Evolutionary conservation across 2,329 filamentous ascomycete species (phyloP), one percentile per base, ranked within the genome.

Genomic region (Fusarium beomiforme): DNA sequence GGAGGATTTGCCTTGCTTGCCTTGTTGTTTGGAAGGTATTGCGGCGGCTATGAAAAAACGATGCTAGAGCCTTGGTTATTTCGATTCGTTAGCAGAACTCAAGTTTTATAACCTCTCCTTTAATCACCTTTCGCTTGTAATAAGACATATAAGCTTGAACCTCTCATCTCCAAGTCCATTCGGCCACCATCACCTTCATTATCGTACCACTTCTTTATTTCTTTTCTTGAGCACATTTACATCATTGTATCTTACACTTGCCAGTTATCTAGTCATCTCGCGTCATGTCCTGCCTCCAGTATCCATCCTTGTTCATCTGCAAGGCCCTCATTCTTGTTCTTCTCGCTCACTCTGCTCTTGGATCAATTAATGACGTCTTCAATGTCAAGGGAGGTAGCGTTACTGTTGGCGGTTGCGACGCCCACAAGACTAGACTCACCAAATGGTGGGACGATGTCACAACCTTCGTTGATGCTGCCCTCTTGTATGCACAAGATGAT

Each of bases 61-160:
- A 2, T 43, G 1, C 16, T 43, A 12, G 16, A 17, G 3, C 24
- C 10, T 11, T 1, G 19, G 9, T 7, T 24, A 8, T 19, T 17
- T 21, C 8, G 1, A 10, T 4, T n/a, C 19, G n/a, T 31, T 4
- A 46, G 24, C 19, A 12, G 24, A 29, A 21, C 1, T 21, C 0
- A 4, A n/a, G 8, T 47, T 6, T 29, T 13, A 5, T 0, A 1
- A 2, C 3, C 3, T 0, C 5, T 0, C 6, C n/a, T 0, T 29
- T 3, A 5, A 29, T 8, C 3, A 21, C 2, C 1, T 5, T 29
- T 16, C 1, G 2, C 10, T 19, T 9, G 12, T 0, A 29, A 3
- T 5, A 29, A n/a, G 8, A 21, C 17, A 46, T 21, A 46, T 46
- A 29, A 21, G 8, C 1, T 0, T n/a, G 6, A 2, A 29, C 2